Conservation (phyloP, 2,329 filamentous ascomycete species). For the Pseudonectria buxi region DNA sequence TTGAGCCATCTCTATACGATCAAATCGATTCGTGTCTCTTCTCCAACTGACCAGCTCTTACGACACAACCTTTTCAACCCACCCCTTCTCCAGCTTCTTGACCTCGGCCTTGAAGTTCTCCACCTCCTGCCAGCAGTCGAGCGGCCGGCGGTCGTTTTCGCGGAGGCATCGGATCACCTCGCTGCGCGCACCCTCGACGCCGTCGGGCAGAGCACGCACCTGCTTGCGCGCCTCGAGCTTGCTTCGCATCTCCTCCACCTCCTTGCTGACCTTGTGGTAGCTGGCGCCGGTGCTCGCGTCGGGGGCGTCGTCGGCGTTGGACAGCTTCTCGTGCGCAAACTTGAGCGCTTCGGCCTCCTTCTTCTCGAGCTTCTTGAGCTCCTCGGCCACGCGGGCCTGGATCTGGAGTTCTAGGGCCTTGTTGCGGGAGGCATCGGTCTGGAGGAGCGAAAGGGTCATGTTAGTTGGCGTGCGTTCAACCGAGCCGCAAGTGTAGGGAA, state of each 20-base stretch:
- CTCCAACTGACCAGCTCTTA: constrained; percentile 17
- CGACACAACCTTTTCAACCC: constrained; percentile 74
- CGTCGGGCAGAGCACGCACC: constrained; percentile 61
- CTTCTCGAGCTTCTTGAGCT: constrained; percentile 73
- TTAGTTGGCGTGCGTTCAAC: constrained; percentile 7
- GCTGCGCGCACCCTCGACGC: constrained; percentile 66
- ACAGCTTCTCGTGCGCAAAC: constrained; percentile 59
- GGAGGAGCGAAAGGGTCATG: constrained; percentile 6
- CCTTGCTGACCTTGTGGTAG: constrained; percentile 48
- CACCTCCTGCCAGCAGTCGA: constrained; percentile 94
- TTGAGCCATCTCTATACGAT: no score
- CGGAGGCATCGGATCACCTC: constrained; percentile 75
- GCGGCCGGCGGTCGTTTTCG: constrained; percentile 75
- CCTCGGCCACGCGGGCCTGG: constrained; percentile 76
- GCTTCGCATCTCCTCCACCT: constrained; percentile 50
- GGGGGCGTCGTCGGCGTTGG: constrained; percentile 32
- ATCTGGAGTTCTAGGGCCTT: constrained; percentile 80
- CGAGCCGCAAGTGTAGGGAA: neutral
- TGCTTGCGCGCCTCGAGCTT: constrained; percentile 58
- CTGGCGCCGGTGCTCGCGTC: constrained; percentile 26
- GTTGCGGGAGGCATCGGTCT: constrained; percentile 85
- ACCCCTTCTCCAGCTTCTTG: constrained; percentile 73
- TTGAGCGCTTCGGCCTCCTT: constrained; percentile 63
- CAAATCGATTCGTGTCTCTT: neutral
- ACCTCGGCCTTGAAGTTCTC: constrained; percentile 88